Base-by-base conservation (phyloP, 257 asterid species). In the Primulina eburnea region DNA sequence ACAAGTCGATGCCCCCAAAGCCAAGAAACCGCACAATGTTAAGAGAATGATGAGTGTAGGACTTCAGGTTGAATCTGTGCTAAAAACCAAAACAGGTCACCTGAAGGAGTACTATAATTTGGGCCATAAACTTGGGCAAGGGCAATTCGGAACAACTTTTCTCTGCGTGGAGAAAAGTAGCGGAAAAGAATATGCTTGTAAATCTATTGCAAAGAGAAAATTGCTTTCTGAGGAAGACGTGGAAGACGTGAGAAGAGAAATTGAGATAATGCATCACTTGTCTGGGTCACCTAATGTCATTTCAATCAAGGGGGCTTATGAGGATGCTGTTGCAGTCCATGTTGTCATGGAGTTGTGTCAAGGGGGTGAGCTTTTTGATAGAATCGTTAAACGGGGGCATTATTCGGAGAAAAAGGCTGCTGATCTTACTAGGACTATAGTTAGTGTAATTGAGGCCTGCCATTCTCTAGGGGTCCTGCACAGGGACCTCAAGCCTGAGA, bases 391-490 rank as follows among this genome's bases (percentile, higher is more conserved):
- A 64, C 68, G 88, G 62, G 98, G 98, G 52, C 98, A 92, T 73
- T 92, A 92, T 30, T 81, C 95, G 1, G 98, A 92, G 87, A 92
- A 80, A 72, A 81, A 85, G 76, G 96, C 98, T 9, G 96, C 98
- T n/a, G 86, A 89, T 72, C 95, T 92, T 71, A 84, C 98, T 4
- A 88, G 95, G 77, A 79, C 86, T 16, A 90, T 92, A 2, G 85
- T 92, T 75, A 89, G 92, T 65, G 94, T 92, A 26, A 87, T 92
- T 7, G 88, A 92, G 72, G 79, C 90, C 9, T 89, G 96, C 55
- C 98, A 89, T 70, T 92, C 98, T 24, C 69, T 92, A 69, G 98
- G 98, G 16, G 98, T 89, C 47, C 84, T 92, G 94, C 96, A 92
- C 68, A 68, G 98, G 62, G 98, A 92, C 67, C 83, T 89, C 67